A percentile compares a stretch with the other conserved stretches of the same genome.
phyloP scores from a whole-genome alignment of 2,329 filamentous ascomycete genomes.

The Aspergillus quadrilineatus region DNA sequence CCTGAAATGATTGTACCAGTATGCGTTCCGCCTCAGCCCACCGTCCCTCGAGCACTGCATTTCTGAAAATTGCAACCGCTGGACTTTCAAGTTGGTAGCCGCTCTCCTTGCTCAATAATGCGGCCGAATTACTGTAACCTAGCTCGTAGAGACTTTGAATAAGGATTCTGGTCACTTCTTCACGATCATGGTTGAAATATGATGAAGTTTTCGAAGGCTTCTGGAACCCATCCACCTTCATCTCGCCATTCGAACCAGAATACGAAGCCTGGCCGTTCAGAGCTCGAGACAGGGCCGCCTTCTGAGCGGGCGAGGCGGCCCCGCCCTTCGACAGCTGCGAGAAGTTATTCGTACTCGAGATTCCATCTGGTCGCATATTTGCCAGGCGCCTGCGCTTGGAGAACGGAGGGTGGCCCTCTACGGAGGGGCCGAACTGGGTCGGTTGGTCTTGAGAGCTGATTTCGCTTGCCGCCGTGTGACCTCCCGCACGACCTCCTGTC shows the following conservation, averaged over 20 bases:
- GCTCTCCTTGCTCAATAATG: constrained; percentile 73
- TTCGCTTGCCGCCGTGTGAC: constrained; percentile 29
- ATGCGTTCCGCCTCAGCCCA: constrained; percentile 86
- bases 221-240: constrained; percentile 41
- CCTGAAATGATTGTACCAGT: constrained; percentile 57
- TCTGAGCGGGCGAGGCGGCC: constrained; percentile 44
- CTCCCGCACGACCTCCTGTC: constrained; percentile 24
- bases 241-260: constrained; percentile 37
- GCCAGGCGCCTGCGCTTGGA: constrained; percentile 60
- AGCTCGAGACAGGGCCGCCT: constrained; percentile 47
- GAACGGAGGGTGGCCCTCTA: constrained; percentile 35
- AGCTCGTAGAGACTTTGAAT: constrained; percentile 89
- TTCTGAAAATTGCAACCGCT: constrained; percentile 81
- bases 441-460: constrained; percentile 26
- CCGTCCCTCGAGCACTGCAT: constrained; percentile 72
- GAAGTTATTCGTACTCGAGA: constrained; percentile 56
- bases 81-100: constrained; percentile 83
- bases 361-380: constrained; percentile 65
- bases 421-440: constrained; percentile 25
- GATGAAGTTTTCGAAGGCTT: constrained; percentile 38
- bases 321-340: constrained; percentile 60
- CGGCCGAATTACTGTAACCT: constrained; percentile 77
- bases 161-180: constrained; percentile 88
- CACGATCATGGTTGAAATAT: constrained; percentile 84
- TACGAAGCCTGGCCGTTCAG: constrained; percentile 57